Conservation (phyloP, 2,329 filamentous ascomycete species). For the Fusarium nygamai region DNA sequence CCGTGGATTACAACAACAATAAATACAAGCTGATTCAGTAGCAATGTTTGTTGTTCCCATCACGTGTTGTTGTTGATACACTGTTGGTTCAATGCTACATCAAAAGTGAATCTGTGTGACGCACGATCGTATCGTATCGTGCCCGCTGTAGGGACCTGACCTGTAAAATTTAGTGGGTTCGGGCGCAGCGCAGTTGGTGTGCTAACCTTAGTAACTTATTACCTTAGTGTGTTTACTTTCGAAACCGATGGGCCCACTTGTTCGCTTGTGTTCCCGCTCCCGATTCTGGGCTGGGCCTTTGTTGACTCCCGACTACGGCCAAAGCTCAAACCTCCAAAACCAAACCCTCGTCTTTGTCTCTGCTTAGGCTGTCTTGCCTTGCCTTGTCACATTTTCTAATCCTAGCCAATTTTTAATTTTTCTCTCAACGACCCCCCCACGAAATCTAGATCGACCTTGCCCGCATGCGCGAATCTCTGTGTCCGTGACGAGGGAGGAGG, state of each 20-base stretch:
- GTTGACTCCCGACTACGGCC: conserved; percentile 22
- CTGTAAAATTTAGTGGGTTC: neutral
- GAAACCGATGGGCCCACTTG: conserved; percentile 33
- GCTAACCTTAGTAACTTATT: neutral
- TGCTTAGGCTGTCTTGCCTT: neutral
- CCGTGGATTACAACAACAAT: neutral
- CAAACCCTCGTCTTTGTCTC: neutral
- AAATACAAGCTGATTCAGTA: neutral
- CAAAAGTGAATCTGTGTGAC: conserved; percentile 27
- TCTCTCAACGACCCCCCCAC: conserved; percentile 3
- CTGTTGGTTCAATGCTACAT: conserved; percentile 12
- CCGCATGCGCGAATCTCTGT: conserved; percentile 33
- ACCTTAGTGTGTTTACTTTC: conserved; percentile 42
- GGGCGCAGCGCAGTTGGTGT: neutral
- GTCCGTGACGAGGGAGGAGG: conserved; percentile 37
- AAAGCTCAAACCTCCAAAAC: conserved; percentile 21
- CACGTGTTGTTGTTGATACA: conserved; percentile 28
- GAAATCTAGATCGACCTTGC: conserved; percentile 12
- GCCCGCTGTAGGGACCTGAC: conserved; percentile 5
- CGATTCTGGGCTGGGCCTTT: conserved; percentile 20
- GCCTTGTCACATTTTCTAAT: conserved; percentile 16
- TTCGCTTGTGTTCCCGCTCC: conserved; percentile 27
- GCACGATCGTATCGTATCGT: conserved; percentile 16
- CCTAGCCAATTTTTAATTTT: neutral
- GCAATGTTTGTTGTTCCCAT: neutral